A percentile compares a stretch with the other conserved stretches of the same genome.
Conservation (phyloP, 2,329 filamentous ascomycete genomes). For the Setomelanomma holmii region DNA sequence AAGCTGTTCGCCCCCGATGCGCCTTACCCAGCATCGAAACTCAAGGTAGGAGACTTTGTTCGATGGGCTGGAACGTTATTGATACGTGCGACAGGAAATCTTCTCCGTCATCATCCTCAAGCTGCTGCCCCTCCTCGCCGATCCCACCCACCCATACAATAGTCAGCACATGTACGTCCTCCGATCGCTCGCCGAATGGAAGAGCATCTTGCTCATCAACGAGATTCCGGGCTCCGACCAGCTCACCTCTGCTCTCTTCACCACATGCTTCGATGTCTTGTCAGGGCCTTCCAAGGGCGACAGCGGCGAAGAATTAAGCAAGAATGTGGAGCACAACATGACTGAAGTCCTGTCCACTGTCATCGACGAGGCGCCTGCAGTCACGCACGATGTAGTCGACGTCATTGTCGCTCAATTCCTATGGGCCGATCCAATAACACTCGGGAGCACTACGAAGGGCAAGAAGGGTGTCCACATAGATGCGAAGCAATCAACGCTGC, state of each 20-base stretch:
- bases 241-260: conserved; percentile 77
- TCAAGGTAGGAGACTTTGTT: conserved; percentile 70
- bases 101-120: conserved; percentile 87
- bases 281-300: conserved; percentile 77
- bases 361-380: conserved; percentile 81
- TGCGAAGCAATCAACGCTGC: conserved; percentile 79
- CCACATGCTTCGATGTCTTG: conserved; percentile 88
- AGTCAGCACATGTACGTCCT: conserved; percentile 92
- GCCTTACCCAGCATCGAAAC: conserved; percentile 86
- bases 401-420: conserved; percentile 96
- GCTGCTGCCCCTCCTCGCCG: conserved; percentile 82
- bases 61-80: not conserved
- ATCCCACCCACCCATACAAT: conserved; percentile 89
- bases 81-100: conserved; percentile 71
- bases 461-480: conserved; percentile 65
- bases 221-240: conserved; percentile 84
- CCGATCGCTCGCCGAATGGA: conserved; percentile 86
- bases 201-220: conserved; percentile 90
- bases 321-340: conserved; percentile 94
- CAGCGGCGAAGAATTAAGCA: conserved; percentile 82
- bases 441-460: conserved; percentile 54
- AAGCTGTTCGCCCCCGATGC: conserved; percentile 93
- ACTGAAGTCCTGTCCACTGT: conserved; percentile 83
- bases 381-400: conserved; percentile 85
- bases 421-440: conserved; percentile 74